Evolutionary conservation across 371 early-diverging fungal genomes (phyloP).

Genomic region (Actinomucor elegans): DNA sequence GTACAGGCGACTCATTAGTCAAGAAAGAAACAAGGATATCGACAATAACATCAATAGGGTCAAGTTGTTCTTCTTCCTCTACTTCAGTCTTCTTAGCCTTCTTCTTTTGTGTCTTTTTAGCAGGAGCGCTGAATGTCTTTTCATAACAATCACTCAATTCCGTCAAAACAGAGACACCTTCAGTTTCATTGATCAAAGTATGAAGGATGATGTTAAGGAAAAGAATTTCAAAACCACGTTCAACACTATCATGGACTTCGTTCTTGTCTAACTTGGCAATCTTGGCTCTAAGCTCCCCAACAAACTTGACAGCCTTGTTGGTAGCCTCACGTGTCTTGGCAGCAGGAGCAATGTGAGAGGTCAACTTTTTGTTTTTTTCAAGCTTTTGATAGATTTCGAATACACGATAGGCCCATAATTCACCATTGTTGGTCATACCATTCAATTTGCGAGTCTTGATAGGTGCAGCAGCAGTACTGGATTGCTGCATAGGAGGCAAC

Average conservation of each 20-base stretch:
- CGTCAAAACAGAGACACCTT: constrained; percentile 57
- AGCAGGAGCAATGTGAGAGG: constrained; percentile 1
- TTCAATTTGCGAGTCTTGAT: constrained; percentile 52
- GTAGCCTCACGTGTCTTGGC: constrained; percentile 19
- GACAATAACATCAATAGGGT: constrained; percentile 87
- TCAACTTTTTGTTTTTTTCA: constrained; percentile 44
- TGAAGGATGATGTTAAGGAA: constrained; percentile 69
- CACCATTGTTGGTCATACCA: constrained; percentile 61
- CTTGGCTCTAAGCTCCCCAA: constrained; percentile 15
- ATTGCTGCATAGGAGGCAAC: constrained; percentile 52
- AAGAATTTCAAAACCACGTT: constrained; percentile 71
- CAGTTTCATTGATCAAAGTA: constrained; percentile 65
- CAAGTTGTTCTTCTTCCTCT: constrained; percentile 62
- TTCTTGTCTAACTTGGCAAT: constrained; percentile 39
- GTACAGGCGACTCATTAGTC: constrained; percentile 76
- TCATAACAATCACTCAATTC: constrained; percentile 77
- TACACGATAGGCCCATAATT: constrained; percentile 65
- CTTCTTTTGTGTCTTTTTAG: constrained; percentile 23
- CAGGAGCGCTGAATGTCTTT: constrained; percentile 59
- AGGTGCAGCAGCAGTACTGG: constrained; percentile 24
- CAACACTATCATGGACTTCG: constrained; percentile 42
- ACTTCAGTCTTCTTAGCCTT: constrained; percentile 23
- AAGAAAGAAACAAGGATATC: constrained; percentile 90
- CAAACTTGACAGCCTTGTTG: constrained; percentile 27
- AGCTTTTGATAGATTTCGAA: constrained; percentile 50